Percentiles rank a stretch among this genome's conserved stretches.
phyloP scores from a whole-genome alignment of 805 yeast genomes.

The Cyberlindnera veronae region DNA sequence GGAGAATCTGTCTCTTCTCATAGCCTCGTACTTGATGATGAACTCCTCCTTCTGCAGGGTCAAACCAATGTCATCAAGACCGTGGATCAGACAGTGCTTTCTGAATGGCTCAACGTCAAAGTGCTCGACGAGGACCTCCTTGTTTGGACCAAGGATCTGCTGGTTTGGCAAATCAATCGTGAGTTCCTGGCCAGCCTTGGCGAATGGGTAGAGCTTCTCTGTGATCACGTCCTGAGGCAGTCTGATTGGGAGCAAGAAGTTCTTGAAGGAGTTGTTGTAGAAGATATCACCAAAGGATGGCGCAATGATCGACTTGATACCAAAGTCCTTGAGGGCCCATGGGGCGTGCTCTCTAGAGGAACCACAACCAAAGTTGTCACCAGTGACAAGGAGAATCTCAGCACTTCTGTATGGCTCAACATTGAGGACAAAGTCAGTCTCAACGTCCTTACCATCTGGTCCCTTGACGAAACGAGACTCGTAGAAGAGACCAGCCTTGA shows the following conservation, averaged over 20 bases:
- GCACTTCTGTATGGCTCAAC: slow-evolving; percentile 78
- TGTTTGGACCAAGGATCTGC: slow-evolving; percentile 62
- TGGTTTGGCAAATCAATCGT: slow-evolving; percentile 87
- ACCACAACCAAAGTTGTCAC: slow-evolving; percentile 98
- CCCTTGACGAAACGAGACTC: slow-evolving; percentile 79
- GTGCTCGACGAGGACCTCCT: slow-evolving; percentile 71
- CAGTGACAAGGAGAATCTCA: slow-evolving; percentile 83
- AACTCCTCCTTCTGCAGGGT: slow-evolving; percentile 84
- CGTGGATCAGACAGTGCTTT: slow-evolving; percentile 91
- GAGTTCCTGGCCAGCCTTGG: slow-evolving; percentile 62
- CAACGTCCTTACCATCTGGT: slow-evolving; percentile 64
- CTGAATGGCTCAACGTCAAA: slow-evolving; percentile 90
- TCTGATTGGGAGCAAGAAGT: slow-evolving; percentile 91
- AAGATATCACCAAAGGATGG: slow-evolving; percentile 98
- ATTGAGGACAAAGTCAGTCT: slow-evolving; percentile 90
- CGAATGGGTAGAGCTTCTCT: slow-evolving; percentile 74
- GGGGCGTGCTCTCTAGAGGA: slow-evolving; percentile 99
- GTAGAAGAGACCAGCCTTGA: slow-evolving; percentile 82
- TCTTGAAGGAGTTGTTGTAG: slow-evolving; percentile 95
- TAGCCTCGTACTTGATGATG: slow-evolving; percentile 70
- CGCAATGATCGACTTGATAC: slow-evolving; percentile 92
- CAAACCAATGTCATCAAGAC: slow-evolving; percentile 95
- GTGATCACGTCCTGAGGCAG: slow-evolving; percentile 73
- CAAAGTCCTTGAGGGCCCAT: slow-evolving; percentile 98
- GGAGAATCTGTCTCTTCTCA: slow-evolving; percentile 76